Evolutionary conservation across 768 basidiomycete genomes (phyloP), one percentile per base, ranked within the genome.

Genomic region (Mycena polygramma): DNA sequence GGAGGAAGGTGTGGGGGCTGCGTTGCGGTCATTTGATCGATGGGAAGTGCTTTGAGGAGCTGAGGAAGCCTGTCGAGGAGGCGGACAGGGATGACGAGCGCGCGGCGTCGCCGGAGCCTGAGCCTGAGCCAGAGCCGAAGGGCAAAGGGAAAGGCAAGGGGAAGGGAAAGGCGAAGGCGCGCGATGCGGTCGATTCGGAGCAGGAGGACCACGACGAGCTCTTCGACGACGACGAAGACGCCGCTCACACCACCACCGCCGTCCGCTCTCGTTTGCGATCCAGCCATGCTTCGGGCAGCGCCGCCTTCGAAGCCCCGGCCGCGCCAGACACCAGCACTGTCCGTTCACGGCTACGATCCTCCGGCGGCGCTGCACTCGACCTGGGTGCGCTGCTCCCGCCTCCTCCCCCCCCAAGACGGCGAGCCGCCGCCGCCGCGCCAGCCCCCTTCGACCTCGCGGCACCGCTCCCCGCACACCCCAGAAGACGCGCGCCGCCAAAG

Each of bases 11-110:
- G 10, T 94, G 92, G 93, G 89, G 86, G 2, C 79, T 95, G 69
- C 83, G 91, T 48, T 95, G 93, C 61, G 93, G 93, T 0, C 94
- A 95, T 76, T 78, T 95, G 74, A 84, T 94, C 0, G 93, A 94
- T 72, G 94, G 92, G 57, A 92, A 91, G 77, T 95, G 93, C 73
- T 79, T 91, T 2, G 85, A 85, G 69, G 82, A 85, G 71, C 73
- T 94, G 57, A 89, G 90, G 76, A 79, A 81, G 43, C 91, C 89
- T 2, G 2, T 57, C 46, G 45, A 74, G 49, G 65, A 68, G 22
- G 57, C 41, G 4, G 46, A n/a, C 30, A 14, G 35, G 5, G 35
- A 48, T 30, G 20, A 15, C 22, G 24, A 46, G 7, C 45, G 45
- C 45, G 1, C 15, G 45, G 20, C 51, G 39, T 41, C 46, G 19